phyloP scores from a whole-genome alignment of 148 eudicot genomes.

The Cornus florida region DNA sequence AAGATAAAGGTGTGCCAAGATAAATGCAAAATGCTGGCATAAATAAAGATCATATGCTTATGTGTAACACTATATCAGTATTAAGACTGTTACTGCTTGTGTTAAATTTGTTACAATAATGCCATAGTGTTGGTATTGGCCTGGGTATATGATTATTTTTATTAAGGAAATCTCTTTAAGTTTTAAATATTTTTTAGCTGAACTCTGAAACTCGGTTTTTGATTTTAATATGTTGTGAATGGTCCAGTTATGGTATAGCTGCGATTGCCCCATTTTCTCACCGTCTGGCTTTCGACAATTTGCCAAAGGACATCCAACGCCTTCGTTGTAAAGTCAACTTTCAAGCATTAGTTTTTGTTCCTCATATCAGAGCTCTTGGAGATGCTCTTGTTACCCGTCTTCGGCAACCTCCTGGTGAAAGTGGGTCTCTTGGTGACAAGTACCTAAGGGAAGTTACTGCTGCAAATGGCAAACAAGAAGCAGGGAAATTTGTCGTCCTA shows the following conservation, averaged over 20 bases:
- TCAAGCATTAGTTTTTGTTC: slow-evolving; percentile 75
- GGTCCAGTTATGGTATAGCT: slow-evolving; percentile 83
- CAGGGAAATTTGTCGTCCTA: slow-evolving; percentile 76
- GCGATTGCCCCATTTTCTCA: slow-evolving; percentile 98
- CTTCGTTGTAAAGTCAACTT: slow-evolving; percentile 95
- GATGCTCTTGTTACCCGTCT: slow-evolving; percentile 80
- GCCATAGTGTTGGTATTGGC: not conserved
- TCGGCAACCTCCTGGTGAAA: slow-evolving; percentile 41
- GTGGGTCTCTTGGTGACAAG: slow-evolving; percentile 29
- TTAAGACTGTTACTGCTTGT: not conserved
- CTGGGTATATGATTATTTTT: too few species aligned
- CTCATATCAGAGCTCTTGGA: slow-evolving; percentile 79
- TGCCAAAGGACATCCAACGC: slow-evolving; percentile 81
- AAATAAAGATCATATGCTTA: too few species aligned
- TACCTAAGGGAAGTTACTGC: slow-evolving; percentile 35
- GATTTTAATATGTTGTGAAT: slow-evolving; percentile 6
- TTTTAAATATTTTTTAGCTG: not conserved
- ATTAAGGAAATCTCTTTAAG: not conserved
- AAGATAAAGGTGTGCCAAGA: not conserved
- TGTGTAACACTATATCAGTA: too few species aligned
- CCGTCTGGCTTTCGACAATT: slow-evolving; percentile 86
- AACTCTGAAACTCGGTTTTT: not conserved
- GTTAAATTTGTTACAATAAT: not conserved
- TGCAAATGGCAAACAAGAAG: slow-evolving; percentile 31
- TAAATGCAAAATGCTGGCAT: not conserved